Evolutionary conservation across 2,329 filamentous ascomycete species (phyloP).

Genomic region (Huntiella moniliformis): DNA sequence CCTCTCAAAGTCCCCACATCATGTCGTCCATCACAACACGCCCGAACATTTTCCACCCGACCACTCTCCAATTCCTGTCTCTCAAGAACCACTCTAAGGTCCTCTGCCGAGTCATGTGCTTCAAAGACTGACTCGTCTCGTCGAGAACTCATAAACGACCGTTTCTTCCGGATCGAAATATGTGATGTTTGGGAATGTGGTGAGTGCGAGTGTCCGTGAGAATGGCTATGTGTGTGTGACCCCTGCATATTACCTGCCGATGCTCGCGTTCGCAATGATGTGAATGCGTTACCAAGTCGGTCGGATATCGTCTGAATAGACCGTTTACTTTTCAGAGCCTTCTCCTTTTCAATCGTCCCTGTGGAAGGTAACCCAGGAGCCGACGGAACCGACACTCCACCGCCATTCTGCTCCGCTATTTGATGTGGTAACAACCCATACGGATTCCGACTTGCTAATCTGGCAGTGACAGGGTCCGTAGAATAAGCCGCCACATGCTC

Average conservation of each 20-base stretch:
- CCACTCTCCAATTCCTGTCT: conserved; percentile 58
- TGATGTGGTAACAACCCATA: conserved; percentile 22
- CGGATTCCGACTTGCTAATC: conserved; percentile 6
- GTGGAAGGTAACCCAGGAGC: not conserved
- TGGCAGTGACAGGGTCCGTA: conserved; percentile 4
- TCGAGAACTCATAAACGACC: conserved; percentile 21
- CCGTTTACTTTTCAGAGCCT: conserved; percentile 16
- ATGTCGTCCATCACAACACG: conserved; percentile 93
- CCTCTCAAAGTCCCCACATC: conserved; percentile 41
- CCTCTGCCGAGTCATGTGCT: conserved; percentile 63
- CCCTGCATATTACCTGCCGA: conserved; percentile 5
- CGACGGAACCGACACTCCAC: not conserved
- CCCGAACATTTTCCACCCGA: conserved; percentile 80
- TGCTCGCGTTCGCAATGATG: conserved; percentile 33
- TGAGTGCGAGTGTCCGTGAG: no score
- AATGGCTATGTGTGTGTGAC: not conserved
- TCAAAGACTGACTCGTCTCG: conserved; percentile 32
- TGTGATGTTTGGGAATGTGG: no score
- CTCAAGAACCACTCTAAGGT: conserved; percentile 63
- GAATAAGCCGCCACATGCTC: conserved; percentile 9
- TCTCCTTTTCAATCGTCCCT: conserved; percentile 19
- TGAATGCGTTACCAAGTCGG: conserved; percentile 35
- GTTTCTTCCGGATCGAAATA: conserved; percentile 7
- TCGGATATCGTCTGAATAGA: conserved; percentile 33
- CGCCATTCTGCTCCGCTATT: conserved; percentile 23